Percentiles rank a stretch among this genome's conserved stretches.
These are phyloP conservation scores for Ganoderma meredithae DNA, from an alignment of 1,284 basidiomycete genomes.

Conservation along the genomic window DNA sequence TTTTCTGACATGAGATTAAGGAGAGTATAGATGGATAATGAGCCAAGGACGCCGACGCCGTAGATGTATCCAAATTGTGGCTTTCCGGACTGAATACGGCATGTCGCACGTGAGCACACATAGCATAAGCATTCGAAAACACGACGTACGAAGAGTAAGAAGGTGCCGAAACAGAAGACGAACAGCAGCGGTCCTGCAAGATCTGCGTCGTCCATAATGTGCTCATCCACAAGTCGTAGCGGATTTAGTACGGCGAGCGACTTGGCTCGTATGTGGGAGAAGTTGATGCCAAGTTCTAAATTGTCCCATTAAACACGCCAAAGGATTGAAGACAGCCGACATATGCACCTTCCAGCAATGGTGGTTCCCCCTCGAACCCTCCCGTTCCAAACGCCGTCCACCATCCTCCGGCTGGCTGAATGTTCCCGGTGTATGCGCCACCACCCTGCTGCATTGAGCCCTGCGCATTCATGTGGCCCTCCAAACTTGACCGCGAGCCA, in stretches of 20 bases:
- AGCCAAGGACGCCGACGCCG: slow-evolving; percentile 95
- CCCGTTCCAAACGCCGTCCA: slow-evolving; percentile 96
- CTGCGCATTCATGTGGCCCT: slow-evolving; percentile 69
- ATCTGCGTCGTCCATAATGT: slow-evolving; percentile 99
- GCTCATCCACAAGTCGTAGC: slow-evolving; percentile 85
- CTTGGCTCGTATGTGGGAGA: slow-evolving; percentile 94
- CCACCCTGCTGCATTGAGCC: slow-evolving; percentile 58
- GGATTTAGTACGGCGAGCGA: slow-evolving; percentile 97
- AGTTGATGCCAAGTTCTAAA: slow-evolving; percentile 97
- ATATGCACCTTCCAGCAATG: slow-evolving; percentile 84
- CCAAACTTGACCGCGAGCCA: slow-evolving; percentile 74
- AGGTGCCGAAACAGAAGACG: slow-evolving; percentile 92
- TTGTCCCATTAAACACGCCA: neutral
- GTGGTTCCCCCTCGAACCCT: slow-evolving; percentile 94
- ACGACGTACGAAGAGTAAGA: slow-evolving; percentile 84
- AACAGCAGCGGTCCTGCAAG: slow-evolving; percentile 96
- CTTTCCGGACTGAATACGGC: slow-evolving; percentile 83
- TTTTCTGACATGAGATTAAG: slow-evolving; percentile 98
- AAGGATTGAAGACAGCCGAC: neutral
- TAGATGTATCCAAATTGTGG: slow-evolving; percentile 99
- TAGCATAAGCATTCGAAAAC: slow-evolving; percentile 10
- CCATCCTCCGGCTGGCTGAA: slow-evolving; percentile 80
- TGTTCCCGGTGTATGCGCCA: slow-evolving; percentile 69
- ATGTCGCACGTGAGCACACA: neutral
- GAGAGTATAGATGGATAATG: slow-evolving; percentile 93